Percentiles rank a stretch among this genome's conserved stretches.
phyloP scores from a whole-genome alignment of 495 filamentous ascomycete genomes.

The Lophiostoma macrostomum region DNA sequence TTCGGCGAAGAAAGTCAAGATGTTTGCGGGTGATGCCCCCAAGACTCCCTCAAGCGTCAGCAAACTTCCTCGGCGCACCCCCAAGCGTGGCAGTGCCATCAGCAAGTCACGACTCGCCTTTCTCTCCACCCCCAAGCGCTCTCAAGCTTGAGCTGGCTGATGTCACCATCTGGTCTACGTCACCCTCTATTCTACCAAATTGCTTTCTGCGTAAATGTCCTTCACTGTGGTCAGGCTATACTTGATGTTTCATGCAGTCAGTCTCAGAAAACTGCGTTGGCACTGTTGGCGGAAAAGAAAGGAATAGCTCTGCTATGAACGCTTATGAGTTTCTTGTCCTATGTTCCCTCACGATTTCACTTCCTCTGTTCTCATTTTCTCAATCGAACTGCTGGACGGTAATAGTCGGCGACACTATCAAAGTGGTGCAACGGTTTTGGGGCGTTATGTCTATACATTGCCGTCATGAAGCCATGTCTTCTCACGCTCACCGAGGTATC shows the following conservation, averaged over 20 bases:
- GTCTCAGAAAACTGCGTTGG: no score
- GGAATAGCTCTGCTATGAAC: no score
- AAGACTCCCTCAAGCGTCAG: constrained; percentile 24
- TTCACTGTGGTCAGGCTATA: no score
- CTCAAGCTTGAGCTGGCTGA: constrained; percentile 13
- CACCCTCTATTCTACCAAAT: no score
- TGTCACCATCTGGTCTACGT: no score
- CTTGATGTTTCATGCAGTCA: no score
- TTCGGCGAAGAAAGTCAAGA: constrained; percentile 37
- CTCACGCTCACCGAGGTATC: no score
- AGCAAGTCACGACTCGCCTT: constrained; percentile 40
- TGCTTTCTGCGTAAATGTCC: no score
- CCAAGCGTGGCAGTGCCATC: constrained; percentile 26
- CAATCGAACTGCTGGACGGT: not conserved
- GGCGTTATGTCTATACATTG: not conserved
- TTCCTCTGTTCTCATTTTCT: constrained; percentile 3
- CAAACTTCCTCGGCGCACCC: constrained; percentile 23
- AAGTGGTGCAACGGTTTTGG: not conserved
- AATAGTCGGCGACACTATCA: not conserved
- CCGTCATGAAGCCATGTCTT: no score
- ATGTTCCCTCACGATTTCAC: not conserved
- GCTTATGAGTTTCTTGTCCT: not conserved
- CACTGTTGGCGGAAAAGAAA: no score
- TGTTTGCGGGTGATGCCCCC: constrained; percentile 4
- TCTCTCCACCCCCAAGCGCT: constrained; percentile 39